Evolutionary conservation across 306 rosid species (phyloP), one percentile per base, ranked within the genome.

Genomic region (Senna tora): DNA sequence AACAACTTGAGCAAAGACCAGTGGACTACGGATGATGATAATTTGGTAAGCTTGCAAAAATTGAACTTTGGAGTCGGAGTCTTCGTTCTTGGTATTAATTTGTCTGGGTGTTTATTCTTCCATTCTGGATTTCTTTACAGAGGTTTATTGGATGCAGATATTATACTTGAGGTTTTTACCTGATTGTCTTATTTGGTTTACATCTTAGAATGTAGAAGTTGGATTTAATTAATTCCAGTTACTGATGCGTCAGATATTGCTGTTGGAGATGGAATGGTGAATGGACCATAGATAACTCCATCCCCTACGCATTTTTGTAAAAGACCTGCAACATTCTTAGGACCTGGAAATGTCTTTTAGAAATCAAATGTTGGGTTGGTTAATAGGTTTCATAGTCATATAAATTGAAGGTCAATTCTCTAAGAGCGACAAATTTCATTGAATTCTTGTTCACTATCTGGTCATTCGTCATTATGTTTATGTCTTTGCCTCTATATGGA

Each of bases 1-100:
- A 78, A 65, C 75, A 84, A 71, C 78, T 65, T 78, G 65, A 79
- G 81, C 67, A 82, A 77, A 76, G 87, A 88, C 38, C 78, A 61
- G 20, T 89, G 95, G 92, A 72, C 74, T 65, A 80, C 81, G 11
- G 96, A 83, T 68, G 93, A 91, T 76, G 97, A 88, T 54, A 88
- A 82, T 81, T 77, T 74, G 85, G 99, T 95, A 84, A 84, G 91
- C 78, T 74, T 69, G 64, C 74, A 39, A 45, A 54, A 14, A 73
- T 74, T 54, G 46, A 47, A 12, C 36, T 59, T 10, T 58, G 14
- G 54, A 28, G 38, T 20, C 10, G 13, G 47, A 22, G 13, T 42
- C 19, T 42, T 30, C 9, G 20, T 45, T 42, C 25, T 16, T 6
- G 28, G 77, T 76, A 36, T 21, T 67, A 30, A 38, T 67, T 47